phyloP scores from a whole-genome alignment of 2,329 filamentous ascomycete genomes.

The Colletotrichum navitas region DNA sequence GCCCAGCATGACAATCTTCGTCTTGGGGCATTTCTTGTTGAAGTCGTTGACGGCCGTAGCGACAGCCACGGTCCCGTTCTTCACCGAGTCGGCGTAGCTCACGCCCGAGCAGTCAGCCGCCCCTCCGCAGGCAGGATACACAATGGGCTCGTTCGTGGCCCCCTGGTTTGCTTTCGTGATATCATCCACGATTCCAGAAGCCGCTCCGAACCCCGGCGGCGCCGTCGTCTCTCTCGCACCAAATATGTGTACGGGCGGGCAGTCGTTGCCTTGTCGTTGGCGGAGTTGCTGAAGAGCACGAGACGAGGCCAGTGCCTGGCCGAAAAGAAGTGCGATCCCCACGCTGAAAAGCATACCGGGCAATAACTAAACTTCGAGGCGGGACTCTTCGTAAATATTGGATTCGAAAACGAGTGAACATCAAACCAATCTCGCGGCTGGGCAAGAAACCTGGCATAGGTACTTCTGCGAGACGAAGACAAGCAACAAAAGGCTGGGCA shows the following conservation, averaged over 20 bases:
- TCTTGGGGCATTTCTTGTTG: conserved; percentile 67
- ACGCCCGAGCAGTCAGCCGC: conserved; percentile 68
- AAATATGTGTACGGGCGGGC: conserved; percentile 59
- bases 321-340: conserved; percentile 21
- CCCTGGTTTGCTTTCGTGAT: conserved; percentile 62
- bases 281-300: conserved; percentile 1
- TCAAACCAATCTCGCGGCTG: conserved; percentile 13
- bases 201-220: conserved; percentile 64
- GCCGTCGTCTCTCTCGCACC: conserved; percentile 64
- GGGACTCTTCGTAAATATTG: conserved; percentile 6
- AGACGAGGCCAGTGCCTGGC: conserved; percentile 32
- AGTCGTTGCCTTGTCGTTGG: conserved; percentile 42
- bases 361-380: conserved; percentile 5
- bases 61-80: conserved; percentile 69
- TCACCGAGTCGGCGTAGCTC: conserved; percentile 70
- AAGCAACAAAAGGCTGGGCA: background rate
- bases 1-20: conserved; percentile 70
- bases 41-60: conserved; percentile 70
- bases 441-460: conserved; percentile 7
- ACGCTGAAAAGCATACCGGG: conserved; percentile 30
- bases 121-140: conserved; percentile 74
- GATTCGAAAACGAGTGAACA: background rate
- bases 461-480: background rate
- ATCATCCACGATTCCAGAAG: conserved; percentile 63
- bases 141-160: conserved; percentile 66